Evolutionary conservation across 73 alveolate species (phyloP).

Genomic region (Chromera velia): DNA sequence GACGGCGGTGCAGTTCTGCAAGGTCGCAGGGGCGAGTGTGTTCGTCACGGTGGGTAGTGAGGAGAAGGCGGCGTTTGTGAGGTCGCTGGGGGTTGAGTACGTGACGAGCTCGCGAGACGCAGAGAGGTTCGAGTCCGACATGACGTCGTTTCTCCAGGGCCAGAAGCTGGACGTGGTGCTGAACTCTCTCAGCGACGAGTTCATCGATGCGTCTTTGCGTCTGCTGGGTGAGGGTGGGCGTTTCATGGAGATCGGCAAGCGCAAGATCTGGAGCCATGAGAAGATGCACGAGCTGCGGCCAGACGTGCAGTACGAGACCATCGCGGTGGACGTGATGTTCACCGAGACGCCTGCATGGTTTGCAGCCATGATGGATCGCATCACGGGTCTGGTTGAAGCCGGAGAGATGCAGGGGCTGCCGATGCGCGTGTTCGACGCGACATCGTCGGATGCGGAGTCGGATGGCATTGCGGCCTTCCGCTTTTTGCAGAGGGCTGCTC

Average conservation of each 20-base stretch:
- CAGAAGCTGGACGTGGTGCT: neutral
- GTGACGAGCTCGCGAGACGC: conserved; percentile 40
- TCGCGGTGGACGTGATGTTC: conserved; percentile 13
- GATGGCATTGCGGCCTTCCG: conserved; percentile 9
- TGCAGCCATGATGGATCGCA: too few relatives aligned
- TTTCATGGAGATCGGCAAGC: conserved; percentile 45
- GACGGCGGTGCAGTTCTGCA: conserved; percentile 29
- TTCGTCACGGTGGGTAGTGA: conserved; percentile 33
- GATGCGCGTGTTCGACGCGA: conserved; percentile 13
- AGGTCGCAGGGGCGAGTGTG: conserved; percentile 23
- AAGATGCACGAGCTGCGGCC: conserved; percentile 31
- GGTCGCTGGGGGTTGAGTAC: conserved; percentile 16
- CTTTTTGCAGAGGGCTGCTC: conserved; percentile 17
- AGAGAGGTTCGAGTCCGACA: conserved; percentile 21
- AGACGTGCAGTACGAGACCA: conserved; percentile 37
- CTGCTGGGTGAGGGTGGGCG: conserved; percentile 29
- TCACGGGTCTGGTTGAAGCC: neutral
- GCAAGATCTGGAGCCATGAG: conserved; percentile 32
- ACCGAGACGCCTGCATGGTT: too few relatives aligned
- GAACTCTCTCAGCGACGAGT: conserved; percentile 10
- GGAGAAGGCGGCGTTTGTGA: conserved; percentile 22
- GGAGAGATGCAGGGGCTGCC: conserved; percentile 25
- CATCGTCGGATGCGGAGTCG: neutral
- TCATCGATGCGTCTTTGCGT: conserved; percentile 7
- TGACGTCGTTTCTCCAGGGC: conserved; percentile 23